Evolutionary conservation across 2,329 filamentous ascomycete genomes (phyloP).

Genomic region (Neopestalotiopsis sp.): DNA sequence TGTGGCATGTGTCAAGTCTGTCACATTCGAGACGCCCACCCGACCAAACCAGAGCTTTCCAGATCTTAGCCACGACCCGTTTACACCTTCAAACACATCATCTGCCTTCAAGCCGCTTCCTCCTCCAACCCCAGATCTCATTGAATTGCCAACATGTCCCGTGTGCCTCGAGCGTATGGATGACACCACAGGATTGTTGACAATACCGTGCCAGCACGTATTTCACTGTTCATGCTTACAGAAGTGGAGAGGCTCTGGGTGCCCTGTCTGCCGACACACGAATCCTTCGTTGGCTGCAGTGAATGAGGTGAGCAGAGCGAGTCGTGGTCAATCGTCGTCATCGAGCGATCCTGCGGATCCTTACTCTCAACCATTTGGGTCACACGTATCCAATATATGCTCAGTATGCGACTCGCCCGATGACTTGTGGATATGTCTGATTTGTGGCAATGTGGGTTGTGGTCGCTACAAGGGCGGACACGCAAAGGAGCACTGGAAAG

Average conservation of each 20-base stretch:
- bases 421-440: conserved; percentile 94
- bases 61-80: conserved; percentile 66
- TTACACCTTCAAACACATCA: conserved; percentile 55
- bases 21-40: conserved; percentile 77
- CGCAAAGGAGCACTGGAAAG: conserved; percentile 91
- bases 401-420: conserved; percentile 78
- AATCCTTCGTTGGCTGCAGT: conserved; percentile 44
- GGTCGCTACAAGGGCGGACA: conserved; percentile 94
- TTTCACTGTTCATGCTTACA: conserved; percentile 97
- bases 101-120: conserved; percentile 60
- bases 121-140: conserved; percentile 77
- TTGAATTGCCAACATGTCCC: conserved; percentile 93
- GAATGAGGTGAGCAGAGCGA: neutral
- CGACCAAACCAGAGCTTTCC: conserved; percentile 57
- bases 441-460: conserved; percentile 91
- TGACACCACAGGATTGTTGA: conserved; percentile 91
- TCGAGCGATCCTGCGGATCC: conserved; percentile 54
- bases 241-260: conserved; percentile 94
- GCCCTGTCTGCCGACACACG: conserved; percentile 93
- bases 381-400: conserved; percentile 72
- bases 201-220: conserved; percentile 95
- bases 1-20: conserved; percentile 91
- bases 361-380: conserved; percentile 62
- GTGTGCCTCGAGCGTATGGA: conserved; percentile 99
- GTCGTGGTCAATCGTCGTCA: conserved; percentile 22